Evolutionary conservation across 1,284 basidiomycete species (phyloP).

Genomic region (Fomes fomentarius): DNA sequence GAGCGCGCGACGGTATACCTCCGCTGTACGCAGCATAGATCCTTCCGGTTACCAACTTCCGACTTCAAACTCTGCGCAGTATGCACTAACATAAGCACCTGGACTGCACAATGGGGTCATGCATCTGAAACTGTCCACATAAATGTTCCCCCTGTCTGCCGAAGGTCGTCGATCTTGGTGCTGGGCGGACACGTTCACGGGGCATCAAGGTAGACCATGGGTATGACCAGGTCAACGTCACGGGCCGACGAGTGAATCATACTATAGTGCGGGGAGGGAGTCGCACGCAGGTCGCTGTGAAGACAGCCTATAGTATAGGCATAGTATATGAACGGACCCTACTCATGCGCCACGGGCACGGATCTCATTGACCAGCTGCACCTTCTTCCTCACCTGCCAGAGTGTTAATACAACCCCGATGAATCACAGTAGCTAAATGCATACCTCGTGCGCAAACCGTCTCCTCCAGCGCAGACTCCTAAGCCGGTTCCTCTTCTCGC

Average conservation of each 20-base stretch:
- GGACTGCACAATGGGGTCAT: conserved; percentile 18
- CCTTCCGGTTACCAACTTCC: conserved; percentile 18
- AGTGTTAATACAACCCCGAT: conserved; percentile 23
- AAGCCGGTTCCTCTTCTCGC: conserved; percentile 65
- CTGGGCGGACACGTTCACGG: conserved; percentile 13
- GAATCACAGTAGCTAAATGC: conserved; percentile 28
- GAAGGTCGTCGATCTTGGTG: not conserved
- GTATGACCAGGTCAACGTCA: conserved; percentile 19
- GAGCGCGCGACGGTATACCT: conserved; percentile 22
- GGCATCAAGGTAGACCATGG: conserved; percentile 1
- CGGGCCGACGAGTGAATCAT: conserved; percentile 18
- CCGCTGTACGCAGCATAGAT: conserved; percentile 19
- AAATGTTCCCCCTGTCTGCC: conserved; percentile 13
- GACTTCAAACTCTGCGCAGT: conserved; percentile 2
- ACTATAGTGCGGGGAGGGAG: conserved; percentile 14
- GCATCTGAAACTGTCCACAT: conserved; percentile 23
- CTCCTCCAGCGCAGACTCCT: conserved; percentile 68
- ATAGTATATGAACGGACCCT: conserved; percentile 12
- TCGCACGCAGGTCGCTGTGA: conserved; percentile 13
- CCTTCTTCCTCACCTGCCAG: conserved; percentile 62
- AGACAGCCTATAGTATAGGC: conserved; percentile 7
- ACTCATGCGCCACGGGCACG: conserved; percentile 48
- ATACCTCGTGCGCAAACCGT: conserved; percentile 70
- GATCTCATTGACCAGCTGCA: conserved; percentile 52
- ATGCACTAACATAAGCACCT: not conserved